These are phyloP conservation scores for Fraxinus americana DNA, from an alignment of 257 asterid species.

Conservation along the genomic window DNA sequence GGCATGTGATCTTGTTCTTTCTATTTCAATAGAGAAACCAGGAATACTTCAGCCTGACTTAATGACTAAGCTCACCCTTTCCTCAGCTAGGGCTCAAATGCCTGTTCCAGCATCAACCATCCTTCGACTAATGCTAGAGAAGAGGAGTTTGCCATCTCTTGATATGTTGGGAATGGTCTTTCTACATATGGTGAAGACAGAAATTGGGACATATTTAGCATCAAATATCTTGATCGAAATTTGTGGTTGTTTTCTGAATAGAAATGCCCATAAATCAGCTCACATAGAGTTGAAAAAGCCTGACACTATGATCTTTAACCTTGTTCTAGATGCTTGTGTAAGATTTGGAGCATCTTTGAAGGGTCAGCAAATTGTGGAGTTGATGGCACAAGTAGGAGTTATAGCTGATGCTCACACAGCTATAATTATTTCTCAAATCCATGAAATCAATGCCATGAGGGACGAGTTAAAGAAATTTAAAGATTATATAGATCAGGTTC, in stretches of 20 bases:
- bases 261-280: constrained; percentile 36
- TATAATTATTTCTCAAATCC: constrained; percentile 56
- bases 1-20: constrained; percentile 60
- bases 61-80: constrained; percentile 60
- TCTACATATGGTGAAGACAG: constrained; percentile 77
- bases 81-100: constrained; percentile 79
- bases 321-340: constrained; percentile 79
- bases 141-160: constrained; percentile 47
- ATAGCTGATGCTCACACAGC: constrained; percentile 73
- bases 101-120: constrained; percentile 54
- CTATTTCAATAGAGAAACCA: constrained; percentile 55
- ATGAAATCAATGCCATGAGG: constrained; percentile 69
- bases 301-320: constrained; percentile 62
- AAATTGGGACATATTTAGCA: constrained; percentile 57
- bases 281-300: constrained; percentile 45
- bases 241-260: constrained; percentile 36
- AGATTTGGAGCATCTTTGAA: constrained; percentile 63
- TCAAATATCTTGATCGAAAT: constrained; percentile 72
- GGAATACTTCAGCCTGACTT: constrained; percentile 45
- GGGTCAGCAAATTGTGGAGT: constrained; percentile 69
- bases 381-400: constrained; percentile 71
- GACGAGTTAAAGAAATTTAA: constrained; percentile 77
- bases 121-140: constrained; percentile 61
- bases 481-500: constrained; percentile 48
- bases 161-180: constrained; percentile 49